phyloP scores from a whole-genome alignment of 106 monocot species.

The Phalaenopsis equestris region DNA sequence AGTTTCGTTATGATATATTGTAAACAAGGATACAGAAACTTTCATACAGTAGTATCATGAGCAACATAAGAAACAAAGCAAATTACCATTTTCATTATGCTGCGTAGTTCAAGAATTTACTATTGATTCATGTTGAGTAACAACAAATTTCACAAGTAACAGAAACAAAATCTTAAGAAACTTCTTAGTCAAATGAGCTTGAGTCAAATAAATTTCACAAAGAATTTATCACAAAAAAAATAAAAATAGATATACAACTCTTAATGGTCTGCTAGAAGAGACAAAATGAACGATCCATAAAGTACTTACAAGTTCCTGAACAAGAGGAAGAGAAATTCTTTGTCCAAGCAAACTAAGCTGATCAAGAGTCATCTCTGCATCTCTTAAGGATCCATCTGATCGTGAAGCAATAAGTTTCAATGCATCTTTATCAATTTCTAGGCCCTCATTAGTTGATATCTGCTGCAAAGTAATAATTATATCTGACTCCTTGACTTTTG shows the following conservation, averaged over 20 bases:
- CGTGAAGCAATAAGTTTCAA: constrained; percentile 74
- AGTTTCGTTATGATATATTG: too few species aligned
- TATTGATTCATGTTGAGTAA: not conserved
- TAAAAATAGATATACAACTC: not conserved
- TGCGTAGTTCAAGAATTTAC: not conserved
- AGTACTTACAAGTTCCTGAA: constrained; percentile 91
- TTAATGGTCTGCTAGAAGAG: not conserved
- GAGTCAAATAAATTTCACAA: not conserved
- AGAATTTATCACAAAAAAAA: not conserved
- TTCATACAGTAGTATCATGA: too few species aligned
- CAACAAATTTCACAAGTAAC: not conserved
- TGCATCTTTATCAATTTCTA: constrained; percentile 76
- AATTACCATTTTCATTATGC: not conserved
- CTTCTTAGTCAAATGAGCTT: not conserved
- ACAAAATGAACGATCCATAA: not conserved
- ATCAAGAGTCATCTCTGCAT: constrained; percentile 95
- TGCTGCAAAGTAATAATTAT: constrained; percentile 57
- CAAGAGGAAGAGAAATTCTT: constrained; percentile 68
- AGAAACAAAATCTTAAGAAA: not conserved
- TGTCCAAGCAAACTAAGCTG: constrained; percentile 91
- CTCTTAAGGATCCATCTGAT: constrained; percentile 91
- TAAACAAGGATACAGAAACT: too few species aligned
- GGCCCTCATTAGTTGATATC: constrained; percentile 62
- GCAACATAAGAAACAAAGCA: not conserved
- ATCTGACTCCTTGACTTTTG: constrained; percentile 77